Evolutionary conservation across 2,329 filamentous ascomycete genomes (phyloP).

Genomic region (Blastomyces parvus): DNA sequence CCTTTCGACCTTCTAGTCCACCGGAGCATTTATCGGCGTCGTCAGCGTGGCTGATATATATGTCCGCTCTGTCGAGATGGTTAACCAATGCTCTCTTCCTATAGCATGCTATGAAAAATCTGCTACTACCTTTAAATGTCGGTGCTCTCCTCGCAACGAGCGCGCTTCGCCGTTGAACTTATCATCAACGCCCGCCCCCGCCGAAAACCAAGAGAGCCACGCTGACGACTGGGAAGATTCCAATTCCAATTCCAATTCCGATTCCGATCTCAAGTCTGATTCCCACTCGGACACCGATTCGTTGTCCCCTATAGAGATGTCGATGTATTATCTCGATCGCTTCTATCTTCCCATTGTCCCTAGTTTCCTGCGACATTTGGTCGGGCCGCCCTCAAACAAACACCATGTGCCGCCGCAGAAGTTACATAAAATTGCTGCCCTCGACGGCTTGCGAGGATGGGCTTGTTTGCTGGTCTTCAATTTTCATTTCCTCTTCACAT

Average conservation of each 20-base stretch:
- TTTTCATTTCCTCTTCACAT: constrained; percentile 39
- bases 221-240: not conserved
- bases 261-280: not conserved
- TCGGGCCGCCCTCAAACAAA: constrained; percentile 19
- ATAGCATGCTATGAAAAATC: not conserved
- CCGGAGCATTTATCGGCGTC: not conserved
- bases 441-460: constrained; percentile 37
- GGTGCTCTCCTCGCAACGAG: not conserved
- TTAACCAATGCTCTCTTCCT: not conserved
- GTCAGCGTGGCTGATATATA: constrained; percentile 16
- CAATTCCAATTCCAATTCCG: not conserved
- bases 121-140: no score
- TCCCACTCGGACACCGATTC: not conserved
- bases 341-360: constrained; percentile 20
- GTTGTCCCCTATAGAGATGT: not conserved
- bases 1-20: no score
- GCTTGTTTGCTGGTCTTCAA: constrained; percentile 39
- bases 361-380: constrained; percentile 29
- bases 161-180: not conserved
- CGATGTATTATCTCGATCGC: not conserved
- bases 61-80: not conserved
- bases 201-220: not conserved
- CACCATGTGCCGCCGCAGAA: constrained; percentile 22
- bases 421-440: constrained; percentile 31
- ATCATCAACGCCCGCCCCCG: not conserved